A percentile compares a stretch with the other conserved stretches of the same genome.
Conservation (phyloP, 805 yeast genomes). For the Ogataea trehaloabstinens region DNA sequence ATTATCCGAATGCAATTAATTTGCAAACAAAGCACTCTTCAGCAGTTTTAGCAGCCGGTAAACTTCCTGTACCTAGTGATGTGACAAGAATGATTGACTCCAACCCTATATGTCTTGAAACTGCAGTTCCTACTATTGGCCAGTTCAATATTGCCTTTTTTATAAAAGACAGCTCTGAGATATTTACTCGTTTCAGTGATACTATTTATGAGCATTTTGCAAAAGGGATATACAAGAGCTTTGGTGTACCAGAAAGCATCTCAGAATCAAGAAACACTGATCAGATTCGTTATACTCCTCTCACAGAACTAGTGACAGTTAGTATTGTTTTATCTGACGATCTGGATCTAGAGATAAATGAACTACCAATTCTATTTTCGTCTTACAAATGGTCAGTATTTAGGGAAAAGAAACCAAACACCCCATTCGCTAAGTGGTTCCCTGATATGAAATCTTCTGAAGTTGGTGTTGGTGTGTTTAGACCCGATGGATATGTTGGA, state of each 20-base stretch:
- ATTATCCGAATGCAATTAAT: slow-evolving; percentile 5
- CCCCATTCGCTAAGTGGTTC: slow-evolving; percentile 9
- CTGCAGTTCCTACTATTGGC: slow-evolving; percentile 13
- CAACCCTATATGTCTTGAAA: slow-evolving; percentile 13
- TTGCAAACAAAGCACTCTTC: background rate
- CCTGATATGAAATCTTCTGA: background rate
- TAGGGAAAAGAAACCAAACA: slow-evolving; percentile 1
- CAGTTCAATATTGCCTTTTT: slow-evolving; percentile 9
- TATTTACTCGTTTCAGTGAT: background rate
- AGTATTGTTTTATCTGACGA: background rate
- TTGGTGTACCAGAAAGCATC: no score
- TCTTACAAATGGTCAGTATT: slow-evolving; percentile 12
- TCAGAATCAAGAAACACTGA: no score
- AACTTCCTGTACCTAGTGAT: slow-evolving; percentile 14
- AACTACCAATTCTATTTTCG: slow-evolving; percentile 8
- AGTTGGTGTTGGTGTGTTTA: slow-evolving; percentile 12
- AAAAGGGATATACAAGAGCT: background rate
- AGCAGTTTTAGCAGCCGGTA: slow-evolving; percentile 5
- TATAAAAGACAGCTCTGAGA: no score
- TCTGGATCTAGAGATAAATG: slow-evolving; percentile 2
- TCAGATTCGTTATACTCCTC: slow-evolving; percentile 7
- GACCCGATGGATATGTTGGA: slow-evolving; percentile 27
- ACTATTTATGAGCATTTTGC: slow-evolving; percentile 1
- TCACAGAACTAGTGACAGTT: slow-evolving; percentile 7
- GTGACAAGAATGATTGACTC: slow-evolving; percentile 13